Evolutionary conservation across 2,329 filamentous ascomycete genomes (phyloP), one percentile per base, ranked within the genome.

Genomic region (Pseudogymnoascus sp.): DNA sequence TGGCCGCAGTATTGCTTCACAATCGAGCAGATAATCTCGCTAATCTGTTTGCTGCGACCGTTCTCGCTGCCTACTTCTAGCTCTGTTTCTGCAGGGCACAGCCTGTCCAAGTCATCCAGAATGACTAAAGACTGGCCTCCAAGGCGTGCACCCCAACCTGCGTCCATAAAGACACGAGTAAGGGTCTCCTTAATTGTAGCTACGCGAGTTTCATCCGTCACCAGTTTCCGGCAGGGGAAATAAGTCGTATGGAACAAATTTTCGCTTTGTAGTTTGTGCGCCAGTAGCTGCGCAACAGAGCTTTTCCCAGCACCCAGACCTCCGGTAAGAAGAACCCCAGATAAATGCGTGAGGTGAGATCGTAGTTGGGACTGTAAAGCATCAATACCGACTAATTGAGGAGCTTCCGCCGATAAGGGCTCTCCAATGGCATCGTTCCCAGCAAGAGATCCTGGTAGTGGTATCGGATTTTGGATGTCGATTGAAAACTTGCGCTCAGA

Each of bases 11-110:
- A 93, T 71, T 97, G 89, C 63, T 88, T 85, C 0, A 93, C 90
- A 67, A 95, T 87, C 0, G 89, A 86, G 72, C 90, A 89, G 4
- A 99, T 83, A 0, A 91, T 86, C 75, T 99, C 95, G 72, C 93
- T 96, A 63, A 97, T 86, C 70, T 98, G 93, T 35, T 92, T 86
- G 73, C 93, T 98, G 66, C 93, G 85, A 16, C 91, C 91, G 71
- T 99, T 98, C 69, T 98, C 92, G 65, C 92, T 93, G 66, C 91
- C 91, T 4, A 96, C 90, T 75, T 97, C 91, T 11, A 99, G 81
- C 74, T 99, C 95, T 0, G 93, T 97, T 76, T 99, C 96, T 0
- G 88, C 89, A 0, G 95, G 93, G 72, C 93, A 98, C 1, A 99
- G 81, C 71, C 91, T 91, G 75, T 99, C 95, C 6, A 99, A 78